Evolutionary conservation across 768 basidiomycete species (phyloP).

Genomic region (Lentinula raphanica): DNA sequence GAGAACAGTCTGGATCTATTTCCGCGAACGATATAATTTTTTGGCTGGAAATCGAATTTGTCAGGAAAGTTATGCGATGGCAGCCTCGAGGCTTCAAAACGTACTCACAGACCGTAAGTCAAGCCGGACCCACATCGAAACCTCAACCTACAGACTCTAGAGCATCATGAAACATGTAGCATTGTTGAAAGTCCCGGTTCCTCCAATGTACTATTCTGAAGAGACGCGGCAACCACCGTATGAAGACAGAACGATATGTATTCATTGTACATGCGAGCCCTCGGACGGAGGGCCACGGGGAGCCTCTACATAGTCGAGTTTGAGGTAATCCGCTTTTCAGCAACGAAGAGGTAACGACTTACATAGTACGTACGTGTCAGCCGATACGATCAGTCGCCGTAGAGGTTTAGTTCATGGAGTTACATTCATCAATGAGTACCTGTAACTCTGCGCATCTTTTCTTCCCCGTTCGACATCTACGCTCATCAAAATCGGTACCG

Average conservation of each 20-base stretch:
- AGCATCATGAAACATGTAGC: too few relatives aligned
- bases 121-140: background rate
- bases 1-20: background rate
- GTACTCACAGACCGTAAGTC: background rate
- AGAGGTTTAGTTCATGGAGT: background rate
- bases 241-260: background rate
- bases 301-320: too few relatives aligned
- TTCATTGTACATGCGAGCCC: background rate
- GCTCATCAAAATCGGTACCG: conserved; percentile 67
- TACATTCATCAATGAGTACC: conserved; percentile 11
- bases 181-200: too few relatives aligned
- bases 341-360: too few relatives aligned
- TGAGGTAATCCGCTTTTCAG: too few relatives aligned
- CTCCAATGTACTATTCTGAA: too few relatives aligned
- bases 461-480: conserved; percentile 70
- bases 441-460: conserved; percentile 41
- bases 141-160: background rate
- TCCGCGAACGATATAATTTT: background rate
- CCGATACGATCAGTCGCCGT: background rate
- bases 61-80: background rate
- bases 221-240: too few relatives aligned
- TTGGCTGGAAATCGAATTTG: background rate
- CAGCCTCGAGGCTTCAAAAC: background rate
- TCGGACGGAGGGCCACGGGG: background rate
- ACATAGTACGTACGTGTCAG: background rate